These are phyloP conservation scores for Nitzschia sp. DNA, from an alignment of 108 stramenopile species.

Conservation along the genomic window DNA sequence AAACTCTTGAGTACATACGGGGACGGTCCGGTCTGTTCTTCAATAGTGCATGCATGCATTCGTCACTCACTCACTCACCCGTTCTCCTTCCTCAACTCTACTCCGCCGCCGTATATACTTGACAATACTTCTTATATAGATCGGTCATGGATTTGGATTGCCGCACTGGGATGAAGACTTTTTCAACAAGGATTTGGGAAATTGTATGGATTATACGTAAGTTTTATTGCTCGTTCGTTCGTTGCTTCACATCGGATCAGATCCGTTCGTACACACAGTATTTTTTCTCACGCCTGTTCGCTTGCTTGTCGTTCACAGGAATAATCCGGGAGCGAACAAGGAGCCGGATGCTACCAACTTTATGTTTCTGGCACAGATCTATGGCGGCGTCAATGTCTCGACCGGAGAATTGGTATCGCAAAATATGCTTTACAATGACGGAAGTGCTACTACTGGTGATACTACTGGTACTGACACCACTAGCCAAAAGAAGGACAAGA, in stretches of 20 bases:
- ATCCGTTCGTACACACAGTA: neutral
- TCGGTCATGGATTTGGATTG: slow-evolving; percentile 74
- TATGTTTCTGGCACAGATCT: slow-evolving; percentile 55
- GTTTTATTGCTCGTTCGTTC: neutral
- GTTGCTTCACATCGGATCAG: slow-evolving; percentile 27
- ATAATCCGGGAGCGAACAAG: slow-evolving; percentile 56
- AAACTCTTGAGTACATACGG: too few species aligned
- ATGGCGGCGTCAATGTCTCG: slow-evolving; percentile 52
- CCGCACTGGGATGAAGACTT: slow-evolving; percentile 85
- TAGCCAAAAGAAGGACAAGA: neutral
- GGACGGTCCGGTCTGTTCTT: too few species aligned
- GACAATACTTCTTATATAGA: too few species aligned
- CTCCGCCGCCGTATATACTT: too few species aligned
- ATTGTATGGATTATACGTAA: slow-evolving; percentile 78
- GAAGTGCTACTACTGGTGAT: neutral
- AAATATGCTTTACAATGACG: too few species aligned
- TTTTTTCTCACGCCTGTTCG: neutral
- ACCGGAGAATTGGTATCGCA: neutral
- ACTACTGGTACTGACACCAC: neutral
- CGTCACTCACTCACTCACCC: too few species aligned
- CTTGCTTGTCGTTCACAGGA: too few species aligned
- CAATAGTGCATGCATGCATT: too few species aligned
- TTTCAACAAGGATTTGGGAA: slow-evolving; percentile 73
- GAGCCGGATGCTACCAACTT: slow-evolving; percentile 69
- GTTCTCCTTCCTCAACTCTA: too few species aligned